Percentiles rank a stretch among this genome's conserved stretches.
These are phyloP conservation scores for Gaultheria prostrata DNA, from an alignment of 148 eudicot species.

Conservation along the genomic window DNA sequence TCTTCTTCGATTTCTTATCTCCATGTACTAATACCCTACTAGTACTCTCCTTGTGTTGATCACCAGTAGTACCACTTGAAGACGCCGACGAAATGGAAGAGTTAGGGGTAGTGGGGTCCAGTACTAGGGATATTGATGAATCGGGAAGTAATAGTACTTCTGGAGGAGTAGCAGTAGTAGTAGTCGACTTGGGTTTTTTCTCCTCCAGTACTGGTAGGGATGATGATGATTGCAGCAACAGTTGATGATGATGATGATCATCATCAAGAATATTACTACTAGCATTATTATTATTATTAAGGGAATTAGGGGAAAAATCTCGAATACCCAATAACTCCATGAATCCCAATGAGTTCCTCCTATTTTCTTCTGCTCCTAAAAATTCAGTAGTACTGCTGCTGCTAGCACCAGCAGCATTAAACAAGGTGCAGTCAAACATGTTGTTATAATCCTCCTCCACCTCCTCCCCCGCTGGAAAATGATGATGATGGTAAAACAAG, in stretches of 20 bases:
- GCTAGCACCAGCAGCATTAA: too few relatives aligned
- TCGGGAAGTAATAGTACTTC: slow-evolving; percentile 14
- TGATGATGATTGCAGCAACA: background rate
- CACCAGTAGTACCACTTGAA: slow-evolving; percentile 23
- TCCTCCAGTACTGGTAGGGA: too few relatives aligned
- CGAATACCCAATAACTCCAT: slow-evolving; percentile 70
- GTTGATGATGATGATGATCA: background rate
- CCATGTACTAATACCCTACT: slow-evolving; percentile 3
- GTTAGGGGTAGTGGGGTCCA: slow-evolving; percentile 53
- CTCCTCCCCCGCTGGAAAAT: too few relatives aligned
- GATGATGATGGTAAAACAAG: too few relatives aligned
- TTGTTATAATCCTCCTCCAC: too few relatives aligned
- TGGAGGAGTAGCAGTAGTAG: too few relatives aligned
- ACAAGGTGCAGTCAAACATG: too few relatives aligned
- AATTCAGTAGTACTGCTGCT: too few relatives aligned
- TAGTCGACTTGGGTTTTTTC: background rate
- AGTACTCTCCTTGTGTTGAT: slow-evolving; percentile 11
- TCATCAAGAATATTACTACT: background rate
- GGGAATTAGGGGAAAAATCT: slow-evolving; percentile 21
- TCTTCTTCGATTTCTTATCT: too few relatives aligned
- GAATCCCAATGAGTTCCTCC: slow-evolving; percentile 42
- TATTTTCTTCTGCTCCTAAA: slow-evolving; percentile 2
- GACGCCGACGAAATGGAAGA: slow-evolving; percentile 53
- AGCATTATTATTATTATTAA: background rate
- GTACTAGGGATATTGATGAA: slow-evolving; percentile 20